A percentile compares a stretch with the other conserved stretches of the same genome.
Conservation (phyloP, 164 flowering plant species). For the Annona squamosa region DNA sequence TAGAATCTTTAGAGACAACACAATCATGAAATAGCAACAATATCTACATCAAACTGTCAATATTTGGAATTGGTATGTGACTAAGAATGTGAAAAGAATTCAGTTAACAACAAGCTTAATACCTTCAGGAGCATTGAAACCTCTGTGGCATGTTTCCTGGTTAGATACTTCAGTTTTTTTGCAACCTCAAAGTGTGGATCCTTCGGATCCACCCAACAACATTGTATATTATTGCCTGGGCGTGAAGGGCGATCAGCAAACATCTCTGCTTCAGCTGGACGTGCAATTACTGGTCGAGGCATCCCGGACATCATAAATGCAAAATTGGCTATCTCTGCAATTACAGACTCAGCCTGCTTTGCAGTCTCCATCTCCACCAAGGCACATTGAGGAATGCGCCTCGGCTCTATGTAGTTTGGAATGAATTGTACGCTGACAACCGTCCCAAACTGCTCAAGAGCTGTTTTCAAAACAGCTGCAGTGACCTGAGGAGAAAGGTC, state of each 20-base stretch:
- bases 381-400: slow-evolving; percentile 35
- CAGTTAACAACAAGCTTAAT: background rate
- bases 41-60: background rate
- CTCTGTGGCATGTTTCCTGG: slow-evolving; percentile 43
- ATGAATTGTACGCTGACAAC: slow-evolving; percentile 48
- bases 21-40: too few relatives aligned
- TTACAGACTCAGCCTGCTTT: slow-evolving; percentile 32
- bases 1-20: too few relatives aligned
- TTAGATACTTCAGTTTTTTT: slow-evolving; percentile 35
- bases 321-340: slow-evolving; percentile 14
- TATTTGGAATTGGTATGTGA: background rate
- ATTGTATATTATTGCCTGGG: slow-evolving; percentile 41
- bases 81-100: background rate
- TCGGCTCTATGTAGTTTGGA: slow-evolving; percentile 44
- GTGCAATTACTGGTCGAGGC: slow-evolving; percentile 81
- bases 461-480: slow-evolving; percentile 42
- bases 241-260: slow-evolving; percentile 56
- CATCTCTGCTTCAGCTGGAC: slow-evolving; percentile 48
- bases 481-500: slow-evolving; percentile 56
- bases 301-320: slow-evolving; percentile 82
- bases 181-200: slow-evolving; percentile 64
- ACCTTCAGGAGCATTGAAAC: slow-evolving; percentile 46
- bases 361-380: slow-evolving; percentile 61
- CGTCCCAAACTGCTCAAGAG: slow-evolving; percentile 65
- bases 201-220: slow-evolving; percentile 50